Conservation (phyloP, 2,329 filamentous ascomycete species). For the Metarhizium album region DNA sequence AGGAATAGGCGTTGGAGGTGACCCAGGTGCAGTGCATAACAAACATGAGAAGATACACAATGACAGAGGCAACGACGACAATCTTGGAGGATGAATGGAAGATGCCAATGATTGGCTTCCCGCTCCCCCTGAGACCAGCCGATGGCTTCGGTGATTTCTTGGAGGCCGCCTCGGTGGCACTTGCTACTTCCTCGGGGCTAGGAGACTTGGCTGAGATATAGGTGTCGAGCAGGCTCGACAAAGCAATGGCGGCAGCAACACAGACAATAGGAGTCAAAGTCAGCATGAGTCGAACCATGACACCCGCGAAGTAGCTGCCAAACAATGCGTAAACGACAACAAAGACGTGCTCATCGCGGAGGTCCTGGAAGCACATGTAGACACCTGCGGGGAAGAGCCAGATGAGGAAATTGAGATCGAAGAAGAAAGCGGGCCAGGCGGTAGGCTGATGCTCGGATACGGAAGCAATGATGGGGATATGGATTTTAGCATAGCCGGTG, state of each 20-base stretch:
- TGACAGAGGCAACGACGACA: conserved; percentile 61
- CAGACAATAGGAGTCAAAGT: conserved; percentile 95
- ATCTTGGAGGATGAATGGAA: conserved; percentile 72
- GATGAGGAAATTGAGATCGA: conserved; percentile 94
- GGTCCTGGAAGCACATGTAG: conserved; percentile 91
- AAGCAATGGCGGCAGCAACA: conserved; percentile 79
- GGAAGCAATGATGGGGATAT: conserved; percentile 99
- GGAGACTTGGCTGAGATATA: conserved; percentile 64
- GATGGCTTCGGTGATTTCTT: conserved; percentile 42
- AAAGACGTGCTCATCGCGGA: conserved; percentile 95
- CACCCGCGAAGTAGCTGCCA: conserved; percentile 94
- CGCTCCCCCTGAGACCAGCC: conserved; percentile 55
- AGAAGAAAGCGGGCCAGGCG: conserved; percentile 98
- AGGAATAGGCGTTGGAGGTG: conserved; percentile 97
- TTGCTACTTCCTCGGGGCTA: conserved; percentile 33
- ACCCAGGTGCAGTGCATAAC: conserved; percentile 99
- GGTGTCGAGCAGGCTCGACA: conserved; percentile 79
- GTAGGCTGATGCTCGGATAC: conserved; percentile 99
- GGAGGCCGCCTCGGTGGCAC: conserved; percentile 37
- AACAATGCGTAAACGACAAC: conserved; percentile 95
- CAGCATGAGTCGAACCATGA: conserved; percentile 99
- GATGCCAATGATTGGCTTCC: conserved; percentile 69
- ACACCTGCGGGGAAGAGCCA: conserved; percentile 99
- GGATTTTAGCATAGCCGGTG: conserved; percentile 96
- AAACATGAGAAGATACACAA: conserved; percentile 79